Conservation (phyloP, 140 eudicot species). For the Ambrosia hybrid region DNA sequence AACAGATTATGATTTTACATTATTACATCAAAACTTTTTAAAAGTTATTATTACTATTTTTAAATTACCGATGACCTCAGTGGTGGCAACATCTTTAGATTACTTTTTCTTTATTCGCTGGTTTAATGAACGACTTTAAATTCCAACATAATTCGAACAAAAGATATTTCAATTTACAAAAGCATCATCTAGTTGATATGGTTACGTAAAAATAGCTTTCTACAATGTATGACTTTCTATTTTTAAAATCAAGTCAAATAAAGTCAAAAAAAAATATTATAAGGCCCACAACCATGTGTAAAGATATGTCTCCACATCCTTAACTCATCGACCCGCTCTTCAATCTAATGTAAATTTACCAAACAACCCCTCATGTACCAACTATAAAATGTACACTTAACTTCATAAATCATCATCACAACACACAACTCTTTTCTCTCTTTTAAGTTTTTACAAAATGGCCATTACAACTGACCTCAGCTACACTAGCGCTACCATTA, state of each 20-base stretch:
- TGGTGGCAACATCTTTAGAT: background rate
- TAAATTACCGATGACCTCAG: too few relatives aligned
- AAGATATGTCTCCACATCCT: constrained; percentile 7
- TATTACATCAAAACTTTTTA: too few relatives aligned
- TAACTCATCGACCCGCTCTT: background rate
- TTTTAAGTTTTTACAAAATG: background rate
- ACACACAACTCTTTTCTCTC: background rate
- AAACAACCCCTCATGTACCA: constrained; percentile 16
- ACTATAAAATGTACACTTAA: constrained; percentile 15
- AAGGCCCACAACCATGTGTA: background rate
- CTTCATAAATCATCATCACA: background rate
- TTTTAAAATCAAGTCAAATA: background rate
- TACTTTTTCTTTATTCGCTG: background rate
- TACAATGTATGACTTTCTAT: too few relatives aligned
- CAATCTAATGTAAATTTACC: background rate
- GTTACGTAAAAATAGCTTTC: background rate
- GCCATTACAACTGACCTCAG: background rate
- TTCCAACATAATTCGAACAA: background rate
- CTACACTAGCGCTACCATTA: too few relatives aligned
- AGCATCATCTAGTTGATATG: background rate
- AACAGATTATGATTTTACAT: too few relatives aligned
- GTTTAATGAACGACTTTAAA: background rate
- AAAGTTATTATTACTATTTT: too few relatives aligned
- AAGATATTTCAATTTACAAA: background rate
- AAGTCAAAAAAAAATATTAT: background rate